These are phyloP conservation scores for Diaporthe capsici DNA, from an alignment of 2,329 filamentous ascomycete genomes.

Conservation along the genomic window DNA sequence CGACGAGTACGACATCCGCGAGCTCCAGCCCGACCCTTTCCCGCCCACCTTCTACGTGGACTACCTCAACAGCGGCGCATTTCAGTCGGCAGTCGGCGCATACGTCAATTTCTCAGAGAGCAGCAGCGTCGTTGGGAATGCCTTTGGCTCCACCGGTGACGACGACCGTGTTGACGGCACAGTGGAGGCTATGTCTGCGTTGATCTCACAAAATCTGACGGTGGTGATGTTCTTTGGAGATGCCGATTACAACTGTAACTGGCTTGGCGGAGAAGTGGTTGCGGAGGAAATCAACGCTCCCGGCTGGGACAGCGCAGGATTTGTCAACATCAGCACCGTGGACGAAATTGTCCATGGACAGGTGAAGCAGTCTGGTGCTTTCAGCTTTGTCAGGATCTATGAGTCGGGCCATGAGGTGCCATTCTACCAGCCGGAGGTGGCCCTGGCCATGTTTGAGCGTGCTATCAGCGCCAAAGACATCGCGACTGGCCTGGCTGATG, in stretches of 20 bases:
- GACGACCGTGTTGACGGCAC: slow-evolving; percentile 35
- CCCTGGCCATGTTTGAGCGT: slow-evolving; percentile 64
- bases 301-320: slow-evolving; percentile 50
- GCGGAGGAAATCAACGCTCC: slow-evolving; percentile 43
- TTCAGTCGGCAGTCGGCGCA: slow-evolving; percentile 47
- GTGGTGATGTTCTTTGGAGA: slow-evolving; percentile 39
- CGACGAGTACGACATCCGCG: slow-evolving; percentile 73
- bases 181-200: slow-evolving; percentile 23
- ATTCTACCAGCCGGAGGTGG: slow-evolving; percentile 66
- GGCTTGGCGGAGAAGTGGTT: slow-evolving; percentile 37
- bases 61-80: slow-evolving; percentile 69
- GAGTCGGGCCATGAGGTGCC: slow-evolving; percentile 60
- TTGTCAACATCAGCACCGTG: slow-evolving; percentile 44
- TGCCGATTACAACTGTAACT: slow-evolving; percentile 41
- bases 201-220: slow-evolving; percentile 34
- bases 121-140: slow-evolving; percentile 19
- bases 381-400: slow-evolving; percentile 63
- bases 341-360: slow-evolving; percentile 53
- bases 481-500: slow-evolving; percentile 63
- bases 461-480: slow-evolving; percentile 63
- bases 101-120: slow-evolving; percentile 45
- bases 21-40: slow-evolving; percentile 69
- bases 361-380: slow-evolving; percentile 64
- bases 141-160: slow-evolving; percentile 38
- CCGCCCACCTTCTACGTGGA: slow-evolving; percentile 67